These are phyloP conservation scores for Termitomyces sp. DNA, from an alignment of 1,284 basidiomycete genomes.

Conservation along the genomic window DNA sequence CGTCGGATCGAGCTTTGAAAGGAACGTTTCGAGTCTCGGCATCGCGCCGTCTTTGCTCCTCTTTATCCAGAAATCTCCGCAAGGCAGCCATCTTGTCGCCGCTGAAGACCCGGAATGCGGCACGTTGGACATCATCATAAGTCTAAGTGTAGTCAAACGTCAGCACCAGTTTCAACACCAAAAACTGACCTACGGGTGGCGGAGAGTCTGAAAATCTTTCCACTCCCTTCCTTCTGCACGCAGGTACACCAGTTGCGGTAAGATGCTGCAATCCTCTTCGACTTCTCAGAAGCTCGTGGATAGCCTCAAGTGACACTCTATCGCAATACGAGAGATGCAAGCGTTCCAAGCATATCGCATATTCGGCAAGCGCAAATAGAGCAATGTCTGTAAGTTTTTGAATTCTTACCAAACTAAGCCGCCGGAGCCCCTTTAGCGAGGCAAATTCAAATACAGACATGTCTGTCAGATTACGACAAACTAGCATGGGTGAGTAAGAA, in stretches of 20 bases:
- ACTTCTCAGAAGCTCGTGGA: slow-evolving; percentile 69
- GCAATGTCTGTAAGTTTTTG: slow-evolving; percentile 63
- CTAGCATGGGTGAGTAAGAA: slow-evolving; percentile 32
- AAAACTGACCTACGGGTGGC: slow-evolving; percentile 57
- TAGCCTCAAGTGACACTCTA: slow-evolving; percentile 71
- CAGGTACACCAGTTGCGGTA: slow-evolving; percentile 77
- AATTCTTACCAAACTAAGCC: slow-evolving; percentile 78
- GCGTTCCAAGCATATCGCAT: slow-evolving; percentile 69
- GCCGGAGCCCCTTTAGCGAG: slow-evolving; percentile 64
- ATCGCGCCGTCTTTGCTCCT: slow-evolving; percentile 48
- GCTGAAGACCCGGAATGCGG: slow-evolving; percentile 81
- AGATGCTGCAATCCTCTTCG: slow-evolving; percentile 70
- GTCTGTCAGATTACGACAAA: slow-evolving; percentile 82
- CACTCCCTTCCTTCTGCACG: slow-evolving; percentile 70
- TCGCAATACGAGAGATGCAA: slow-evolving; percentile 89
- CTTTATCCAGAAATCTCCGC: slow-evolving; percentile 61
- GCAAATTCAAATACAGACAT: slow-evolving; percentile 81
- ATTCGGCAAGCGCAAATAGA: slow-evolving; percentile 60
- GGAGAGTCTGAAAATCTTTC: slow-evolving; percentile 76
- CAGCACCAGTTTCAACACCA: slow-evolving; percentile 6
- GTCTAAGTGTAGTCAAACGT: slow-evolving; percentile 28
- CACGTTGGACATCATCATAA: slow-evolving; percentile 55
- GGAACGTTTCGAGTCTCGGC: slow-evolving; percentile 54
- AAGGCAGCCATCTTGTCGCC: slow-evolving; percentile 67
- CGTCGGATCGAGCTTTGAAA: slow-evolving; percentile 54